Evolutionary conservation across 306 rosid genomes (phyloP).

Genomic region (Prunus mongolica): DNA sequence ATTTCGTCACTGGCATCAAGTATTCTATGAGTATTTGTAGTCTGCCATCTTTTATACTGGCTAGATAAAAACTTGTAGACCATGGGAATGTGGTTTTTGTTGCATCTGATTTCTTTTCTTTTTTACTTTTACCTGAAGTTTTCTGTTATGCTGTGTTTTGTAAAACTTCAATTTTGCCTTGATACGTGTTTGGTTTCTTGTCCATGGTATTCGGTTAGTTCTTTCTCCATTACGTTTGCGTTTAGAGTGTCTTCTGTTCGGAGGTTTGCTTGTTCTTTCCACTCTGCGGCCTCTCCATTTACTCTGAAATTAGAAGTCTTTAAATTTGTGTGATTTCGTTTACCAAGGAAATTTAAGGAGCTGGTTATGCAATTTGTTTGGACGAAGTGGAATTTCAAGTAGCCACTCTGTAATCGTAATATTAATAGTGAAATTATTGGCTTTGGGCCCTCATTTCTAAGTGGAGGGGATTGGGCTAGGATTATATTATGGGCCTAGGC

Average conservation of each 20-base stretch:
- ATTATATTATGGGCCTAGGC: background rate
- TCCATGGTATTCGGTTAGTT: background rate
- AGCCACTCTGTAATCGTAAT: no score
- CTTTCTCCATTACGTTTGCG: background rate
- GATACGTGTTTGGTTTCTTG: background rate
- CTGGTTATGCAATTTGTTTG: no score
- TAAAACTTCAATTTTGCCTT: background rate
- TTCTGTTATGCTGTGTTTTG: background rate
- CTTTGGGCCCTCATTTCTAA: no score
- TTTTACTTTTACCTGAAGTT: background rate
- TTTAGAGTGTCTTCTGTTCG: background rate
- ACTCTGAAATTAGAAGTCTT: background rate
- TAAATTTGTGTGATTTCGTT: no score
- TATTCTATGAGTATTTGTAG: background rate
- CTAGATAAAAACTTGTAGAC: background rate
- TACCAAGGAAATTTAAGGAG: no score
- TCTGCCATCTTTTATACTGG: background rate
- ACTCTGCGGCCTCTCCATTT: background rate
- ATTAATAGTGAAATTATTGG: no score
- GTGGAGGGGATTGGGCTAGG: background rate
- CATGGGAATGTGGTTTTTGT: slow-evolving; percentile 11
- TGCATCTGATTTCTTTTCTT: background rate
- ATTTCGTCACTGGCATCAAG: background rate
- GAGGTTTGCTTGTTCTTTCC: background rate
- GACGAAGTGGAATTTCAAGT: no score